Conservation (phyloP, 805 yeast species). For the Priceomyces carsonii region DNA sequence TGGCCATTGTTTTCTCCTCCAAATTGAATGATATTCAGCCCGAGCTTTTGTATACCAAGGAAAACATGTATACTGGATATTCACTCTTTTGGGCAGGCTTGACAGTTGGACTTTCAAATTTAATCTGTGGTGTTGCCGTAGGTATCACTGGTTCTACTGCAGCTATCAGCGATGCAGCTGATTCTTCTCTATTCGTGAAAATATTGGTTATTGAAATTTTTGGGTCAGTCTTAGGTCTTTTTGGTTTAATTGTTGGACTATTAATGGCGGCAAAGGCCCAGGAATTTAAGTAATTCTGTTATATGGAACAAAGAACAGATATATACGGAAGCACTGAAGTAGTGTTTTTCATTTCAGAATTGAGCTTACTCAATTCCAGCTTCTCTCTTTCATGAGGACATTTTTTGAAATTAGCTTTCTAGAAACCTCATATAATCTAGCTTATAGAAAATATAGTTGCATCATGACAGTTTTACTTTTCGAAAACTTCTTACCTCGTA, state of each 20-base stretch:
- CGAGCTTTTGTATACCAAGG: slow-evolving; percentile 67
- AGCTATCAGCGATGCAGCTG: slow-evolving; percentile 97
- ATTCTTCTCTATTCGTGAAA: slow-evolving; percentile 90
- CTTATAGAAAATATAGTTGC: no score
- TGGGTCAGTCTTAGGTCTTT: slow-evolving; percentile 92
- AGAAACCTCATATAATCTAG: no score
- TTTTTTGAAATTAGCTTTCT: no score
- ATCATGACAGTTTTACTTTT: no score
- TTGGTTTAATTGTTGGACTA: slow-evolving; percentile 97
- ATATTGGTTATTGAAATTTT: slow-evolving; percentile 96
- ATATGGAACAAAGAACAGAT: no score
- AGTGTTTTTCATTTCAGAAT: no score
- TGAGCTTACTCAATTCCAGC: no score
- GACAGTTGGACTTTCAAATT: slow-evolving; percentile 90
- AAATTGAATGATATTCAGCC: slow-evolving; percentile 72
- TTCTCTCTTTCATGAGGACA: no score
- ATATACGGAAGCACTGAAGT: no score
- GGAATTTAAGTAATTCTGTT: slow-evolving; percentile 69
- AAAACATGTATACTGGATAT: slow-evolving; percentile 91
- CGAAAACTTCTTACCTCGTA: no score
- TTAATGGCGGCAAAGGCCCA: slow-evolving; percentile 95
- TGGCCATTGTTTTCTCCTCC: slow-evolving; percentile 95
- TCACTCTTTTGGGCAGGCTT: slow-evolving; percentile 97
- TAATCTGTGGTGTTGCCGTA: slow-evolving; percentile 95
- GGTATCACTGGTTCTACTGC: slow-evolving; percentile 99